Percentiles rank a stretch among this genome's conserved stretches.
Conservation (phyloP, 2,329 filamentous ascomycete species). For the Colletotrichum acutatum region DNA sequence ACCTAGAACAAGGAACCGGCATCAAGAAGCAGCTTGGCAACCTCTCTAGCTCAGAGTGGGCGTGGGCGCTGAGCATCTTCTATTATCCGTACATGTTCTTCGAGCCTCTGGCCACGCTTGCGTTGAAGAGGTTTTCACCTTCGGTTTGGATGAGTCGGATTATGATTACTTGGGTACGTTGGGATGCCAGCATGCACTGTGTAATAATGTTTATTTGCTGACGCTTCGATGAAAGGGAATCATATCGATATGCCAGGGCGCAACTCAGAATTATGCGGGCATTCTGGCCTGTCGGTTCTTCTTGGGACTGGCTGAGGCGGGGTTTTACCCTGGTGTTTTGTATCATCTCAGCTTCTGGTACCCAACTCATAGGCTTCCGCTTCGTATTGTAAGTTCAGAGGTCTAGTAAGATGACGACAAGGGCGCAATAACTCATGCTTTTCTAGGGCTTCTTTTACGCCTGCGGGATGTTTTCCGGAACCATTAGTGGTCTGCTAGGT, state of each 20-base stretch:
- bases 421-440: neutral
- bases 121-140: constrained; percentile 39
- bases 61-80: constrained; percentile 40
- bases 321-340: constrained; percentile 44
- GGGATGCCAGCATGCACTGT: no score
- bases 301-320: constrained; percentile 42
- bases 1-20: constrained; percentile 41
- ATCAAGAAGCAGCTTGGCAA: constrained; percentile 40
- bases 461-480: constrained; percentile 46
- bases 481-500: constrained; percentile 43
- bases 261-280: constrained; percentile 39
- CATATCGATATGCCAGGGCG: constrained; percentile 40
- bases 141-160: constrained; percentile 41
- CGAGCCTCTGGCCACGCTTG: constrained; percentile 40
- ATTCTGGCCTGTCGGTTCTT: constrained; percentile 42
- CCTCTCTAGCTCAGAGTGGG: constrained; percentile 40
- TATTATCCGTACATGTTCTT: constrained; percentile 43
- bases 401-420: no score
- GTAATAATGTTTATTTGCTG: no score
- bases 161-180: constrained; percentile 40
- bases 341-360: constrained; percentile 47
- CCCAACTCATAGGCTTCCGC: constrained; percentile 43
- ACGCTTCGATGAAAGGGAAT: constrained; percentile 25
- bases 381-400: constrained; percentile 41
- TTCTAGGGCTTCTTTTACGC: constrained; percentile 45